A percentile compares a stretch with the other conserved stretches of the same genome.
phyloP scores from a whole-genome alignment of 2,329 filamentous ascomycete genomes.

The Plectosphaerella sp. region DNA sequence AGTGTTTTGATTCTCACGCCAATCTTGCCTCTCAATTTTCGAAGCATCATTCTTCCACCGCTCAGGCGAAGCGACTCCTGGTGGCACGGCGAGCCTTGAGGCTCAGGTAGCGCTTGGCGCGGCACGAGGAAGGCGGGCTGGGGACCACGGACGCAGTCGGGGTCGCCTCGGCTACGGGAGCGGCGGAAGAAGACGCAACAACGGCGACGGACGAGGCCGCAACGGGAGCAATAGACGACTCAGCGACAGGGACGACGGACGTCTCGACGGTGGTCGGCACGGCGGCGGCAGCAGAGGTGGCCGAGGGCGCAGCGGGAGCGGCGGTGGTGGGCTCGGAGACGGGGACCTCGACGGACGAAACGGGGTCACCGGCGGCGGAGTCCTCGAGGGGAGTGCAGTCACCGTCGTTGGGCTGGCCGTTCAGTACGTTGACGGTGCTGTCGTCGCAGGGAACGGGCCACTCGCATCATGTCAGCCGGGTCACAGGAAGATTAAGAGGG shows the following conservation, averaged over 20 bases:
- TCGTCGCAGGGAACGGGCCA: conserved; percentile 27
- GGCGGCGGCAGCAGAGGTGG: not conserved
- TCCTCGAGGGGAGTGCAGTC: conserved; percentile 21
- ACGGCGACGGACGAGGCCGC: not conserved
- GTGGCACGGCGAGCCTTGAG: not conserved
- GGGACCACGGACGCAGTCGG: not conserved
- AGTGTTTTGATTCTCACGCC: not conserved
- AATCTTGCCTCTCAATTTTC: no score
- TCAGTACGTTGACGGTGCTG: conserved; percentile 24
- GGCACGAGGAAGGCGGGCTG: not conserved
- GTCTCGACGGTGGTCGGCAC: not conserved
- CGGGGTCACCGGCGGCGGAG: not conserved
- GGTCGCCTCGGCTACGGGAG: not conserved
- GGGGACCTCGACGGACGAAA: not conserved
- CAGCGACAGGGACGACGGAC: not conserved
- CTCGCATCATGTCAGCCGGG: not conserved
- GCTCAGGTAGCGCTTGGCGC: not conserved
- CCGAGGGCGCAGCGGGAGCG: not conserved
- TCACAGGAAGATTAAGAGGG: not conserved
- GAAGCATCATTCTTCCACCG: no score
- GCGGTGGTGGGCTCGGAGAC: not conserved
- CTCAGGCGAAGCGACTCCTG: not conserved
- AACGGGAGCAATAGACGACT: not conserved
- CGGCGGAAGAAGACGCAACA: not conserved
- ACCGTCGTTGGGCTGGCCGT: conserved; percentile 22